Percentiles rank a stretch among this genome's conserved stretches.
phyloP scores from a whole-genome alignment of 2,329 filamentous ascomycete species.

The Fusarium ambrosium region DNA sequence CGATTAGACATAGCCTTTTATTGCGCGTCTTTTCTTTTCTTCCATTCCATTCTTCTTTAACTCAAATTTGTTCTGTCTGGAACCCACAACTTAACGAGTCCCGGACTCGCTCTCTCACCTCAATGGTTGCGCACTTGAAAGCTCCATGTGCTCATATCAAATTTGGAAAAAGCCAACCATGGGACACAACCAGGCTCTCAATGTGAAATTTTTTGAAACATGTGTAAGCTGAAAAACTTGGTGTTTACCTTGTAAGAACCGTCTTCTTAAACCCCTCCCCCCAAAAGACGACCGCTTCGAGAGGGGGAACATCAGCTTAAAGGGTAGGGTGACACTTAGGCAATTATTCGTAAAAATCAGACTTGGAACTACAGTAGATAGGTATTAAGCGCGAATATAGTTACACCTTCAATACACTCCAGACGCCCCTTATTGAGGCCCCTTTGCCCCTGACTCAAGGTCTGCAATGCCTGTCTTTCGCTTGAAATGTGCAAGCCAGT shows the following conservation, averaged over 20 bases:
- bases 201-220: neutral
- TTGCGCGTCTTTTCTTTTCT: neutral
- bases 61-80: too few relatives aligned
- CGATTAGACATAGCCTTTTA: neutral
- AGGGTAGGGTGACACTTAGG: neutral
- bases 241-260: neutral
- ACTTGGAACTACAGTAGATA: neutral
- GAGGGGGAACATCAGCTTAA: neutral
- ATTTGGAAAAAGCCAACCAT: neutral
- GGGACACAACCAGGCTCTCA: neutral
- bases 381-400: neutral
- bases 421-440: neutral
- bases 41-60: neutral
- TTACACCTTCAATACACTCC: neutral
- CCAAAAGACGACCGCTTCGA: neutral
- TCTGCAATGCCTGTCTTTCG: neutral
- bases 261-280: neutral
- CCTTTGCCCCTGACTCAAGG: neutral
- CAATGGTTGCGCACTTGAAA: neutral
- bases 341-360: too few relatives aligned
- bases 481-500: conserved; percentile 13
- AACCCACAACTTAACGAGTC: neutral
- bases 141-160: neutral
- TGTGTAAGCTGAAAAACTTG: neutral
- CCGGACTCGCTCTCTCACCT: neutral